Conservation (phyloP, 164 flowering plant genomes). For the Aristolochia contorta region DNA sequence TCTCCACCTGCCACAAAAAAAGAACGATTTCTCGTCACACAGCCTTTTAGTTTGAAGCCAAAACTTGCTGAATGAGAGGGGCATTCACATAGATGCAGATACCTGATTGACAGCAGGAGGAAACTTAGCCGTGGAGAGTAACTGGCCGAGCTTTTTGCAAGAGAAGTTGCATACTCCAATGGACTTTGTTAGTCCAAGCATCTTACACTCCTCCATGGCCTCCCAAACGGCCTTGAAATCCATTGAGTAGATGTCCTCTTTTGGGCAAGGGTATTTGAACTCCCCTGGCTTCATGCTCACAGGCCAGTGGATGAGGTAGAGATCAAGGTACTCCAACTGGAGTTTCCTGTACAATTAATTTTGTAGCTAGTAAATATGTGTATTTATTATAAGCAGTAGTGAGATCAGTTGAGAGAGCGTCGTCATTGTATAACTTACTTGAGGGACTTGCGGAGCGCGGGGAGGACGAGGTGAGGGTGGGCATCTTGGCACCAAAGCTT, state of each 20-base stretch:
- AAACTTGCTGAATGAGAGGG: too few relatives aligned
- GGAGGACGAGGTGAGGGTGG: constrained; percentile 17
- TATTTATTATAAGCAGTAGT: too few relatives aligned
- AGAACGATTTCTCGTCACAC: too few relatives aligned
- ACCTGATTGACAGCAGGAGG: constrained; percentile 27
- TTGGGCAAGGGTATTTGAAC: neutral
- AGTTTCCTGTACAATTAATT: too few relatives aligned
- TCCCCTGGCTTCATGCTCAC: constrained; percentile 12
- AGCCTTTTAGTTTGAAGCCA: too few relatives aligned
- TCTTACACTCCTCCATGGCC: constrained; percentile 19
- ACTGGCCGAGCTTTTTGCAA: constrained; percentile 12
- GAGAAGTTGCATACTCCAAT: constrained; percentile 28
- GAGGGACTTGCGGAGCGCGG: constrained; percentile 21
- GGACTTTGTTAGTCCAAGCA: constrained; percentile 15
- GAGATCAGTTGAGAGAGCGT: too few relatives aligned
- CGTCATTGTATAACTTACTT: too few relatives aligned
- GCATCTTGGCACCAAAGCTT: constrained; percentile 20
- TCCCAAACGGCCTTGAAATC: constrained; percentile 12
- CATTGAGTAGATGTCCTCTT: constrained; percentile 7
- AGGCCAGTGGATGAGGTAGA: constrained; percentile 35
- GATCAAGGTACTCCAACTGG: constrained; percentile 29
- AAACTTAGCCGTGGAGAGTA: constrained; percentile 14
- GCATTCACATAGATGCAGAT: too few relatives aligned
- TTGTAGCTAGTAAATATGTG: too few relatives aligned
- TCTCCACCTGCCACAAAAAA: constrained; percentile 20